Evolutionary conservation across 2,329 filamentous ascomycete species (phyloP).

Genomic region (Xylariomycetidae sp.): DNA sequence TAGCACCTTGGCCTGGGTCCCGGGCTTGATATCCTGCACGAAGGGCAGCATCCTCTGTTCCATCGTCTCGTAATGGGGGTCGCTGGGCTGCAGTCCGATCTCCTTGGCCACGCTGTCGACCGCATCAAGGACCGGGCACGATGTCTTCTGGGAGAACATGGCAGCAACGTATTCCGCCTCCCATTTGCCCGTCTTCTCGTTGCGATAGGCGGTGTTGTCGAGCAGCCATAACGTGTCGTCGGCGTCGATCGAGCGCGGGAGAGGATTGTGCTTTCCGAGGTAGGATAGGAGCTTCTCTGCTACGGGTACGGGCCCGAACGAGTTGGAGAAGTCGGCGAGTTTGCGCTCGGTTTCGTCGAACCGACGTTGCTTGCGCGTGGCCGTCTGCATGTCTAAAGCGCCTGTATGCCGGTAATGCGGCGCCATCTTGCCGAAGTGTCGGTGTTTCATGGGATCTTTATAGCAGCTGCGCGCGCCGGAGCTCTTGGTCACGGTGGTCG

Average conservation of each 20-base stretch:
- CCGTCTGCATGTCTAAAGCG: constrained; percentile 40
- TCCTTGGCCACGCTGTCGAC: constrained; percentile 65
- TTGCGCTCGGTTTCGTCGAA: constrained; percentile 46
- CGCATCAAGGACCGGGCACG: constrained; percentile 59
- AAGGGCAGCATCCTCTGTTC: constrained; percentile 69
- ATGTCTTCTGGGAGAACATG: constrained; percentile 69
- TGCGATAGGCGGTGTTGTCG: constrained; percentile 78
- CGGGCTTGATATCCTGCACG: constrained; percentile 67
- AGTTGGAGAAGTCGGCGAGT: constrained; percentile 31
- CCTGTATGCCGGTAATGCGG: constrained; percentile 11
- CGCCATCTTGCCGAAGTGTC: constrained; percentile 21
- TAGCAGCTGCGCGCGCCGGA: too few relatives aligned
- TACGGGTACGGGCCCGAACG: constrained; percentile 17
- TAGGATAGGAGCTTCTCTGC: constrained; percentile 40
- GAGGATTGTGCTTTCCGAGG: constrained; percentile 49
- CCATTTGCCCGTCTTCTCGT: constrained; percentile 50
- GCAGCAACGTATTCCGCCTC: constrained; percentile 77
- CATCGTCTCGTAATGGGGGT: constrained; percentile 53
- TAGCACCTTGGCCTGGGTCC: constrained; percentile 59
- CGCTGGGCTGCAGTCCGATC: constrained; percentile 58
- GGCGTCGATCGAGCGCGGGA: constrained; percentile 52
- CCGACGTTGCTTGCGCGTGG: constrained; percentile 40
- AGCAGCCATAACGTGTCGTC: constrained; percentile 79
- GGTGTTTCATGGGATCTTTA: too few relatives aligned
- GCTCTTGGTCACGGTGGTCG: too few relatives aligned